Evolutionary conservation across 1,284 basidiomycete species (phyloP).

Genomic region (Fomitiporia mediterranea): DNA sequence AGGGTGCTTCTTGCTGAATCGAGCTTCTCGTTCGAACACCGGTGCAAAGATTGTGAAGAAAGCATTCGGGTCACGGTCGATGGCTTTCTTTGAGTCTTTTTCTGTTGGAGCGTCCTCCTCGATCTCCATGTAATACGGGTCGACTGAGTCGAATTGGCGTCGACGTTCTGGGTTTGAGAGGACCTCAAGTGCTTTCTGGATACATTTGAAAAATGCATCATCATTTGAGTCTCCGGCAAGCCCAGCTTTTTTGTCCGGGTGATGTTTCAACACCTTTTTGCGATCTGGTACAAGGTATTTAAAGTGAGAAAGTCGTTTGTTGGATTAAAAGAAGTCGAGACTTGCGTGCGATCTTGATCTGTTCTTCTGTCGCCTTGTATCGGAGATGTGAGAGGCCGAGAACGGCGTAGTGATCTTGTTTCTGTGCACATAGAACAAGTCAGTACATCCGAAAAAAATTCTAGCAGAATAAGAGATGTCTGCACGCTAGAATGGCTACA

Average conservation of each 20-base stretch:
- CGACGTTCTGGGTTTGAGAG: slow-evolving; percentile 85
- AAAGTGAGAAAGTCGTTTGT: slow-evolving; percentile 3
- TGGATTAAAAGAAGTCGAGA: slow-evolving; percentile 24
- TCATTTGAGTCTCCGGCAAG: slow-evolving; percentile 77
- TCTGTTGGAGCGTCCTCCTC: slow-evolving; percentile 77
- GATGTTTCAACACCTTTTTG: slow-evolving; percentile 98
- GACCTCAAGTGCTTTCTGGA: slow-evolving; percentile 94
- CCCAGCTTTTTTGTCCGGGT: slow-evolving; percentile 97
- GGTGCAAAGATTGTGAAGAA: slow-evolving; percentile 68
- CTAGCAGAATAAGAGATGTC: too few relatives aligned
- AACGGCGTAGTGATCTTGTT: slow-evolving; percentile 98
- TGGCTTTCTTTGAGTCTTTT: slow-evolving; percentile 54
- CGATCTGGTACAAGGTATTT: slow-evolving; percentile 50
- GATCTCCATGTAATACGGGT: slow-evolving; percentile 70
- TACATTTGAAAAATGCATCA: slow-evolving; percentile 99
- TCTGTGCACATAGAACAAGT: slow-evolving; percentile 42
- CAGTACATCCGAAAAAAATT: not conserved
- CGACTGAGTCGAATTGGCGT: slow-evolving; percentile 95
- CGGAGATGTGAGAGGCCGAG: slow-evolving; percentile 90
- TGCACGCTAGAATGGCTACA: too few relatives aligned
- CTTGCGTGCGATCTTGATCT: slow-evolving; percentile 96
- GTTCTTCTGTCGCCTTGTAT: slow-evolving; percentile 83
- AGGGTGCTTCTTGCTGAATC: slow-evolving; percentile 88
- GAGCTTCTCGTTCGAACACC: slow-evolving; percentile 86
- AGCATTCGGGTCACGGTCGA: slow-evolving; percentile 43